Conservation (phyloP, 352 stramenopile species). For the Plasmopara viticola region DNA sequence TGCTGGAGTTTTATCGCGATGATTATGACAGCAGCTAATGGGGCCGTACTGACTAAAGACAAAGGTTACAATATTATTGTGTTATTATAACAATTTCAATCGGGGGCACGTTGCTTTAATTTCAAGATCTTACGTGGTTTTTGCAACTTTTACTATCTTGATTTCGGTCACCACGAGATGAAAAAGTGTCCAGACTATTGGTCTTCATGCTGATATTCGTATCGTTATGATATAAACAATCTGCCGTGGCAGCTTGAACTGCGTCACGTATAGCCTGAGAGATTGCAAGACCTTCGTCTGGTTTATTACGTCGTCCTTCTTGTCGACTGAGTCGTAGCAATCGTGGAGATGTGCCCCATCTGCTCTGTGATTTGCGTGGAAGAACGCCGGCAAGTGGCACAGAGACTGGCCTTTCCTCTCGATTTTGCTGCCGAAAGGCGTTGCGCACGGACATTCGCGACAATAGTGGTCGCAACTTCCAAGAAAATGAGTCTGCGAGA, state of each 20-base stretch:
- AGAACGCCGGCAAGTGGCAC: too few species aligned
- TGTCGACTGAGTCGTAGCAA: slow-evolving; percentile 37
- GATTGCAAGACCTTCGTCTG: slow-evolving; percentile 1
- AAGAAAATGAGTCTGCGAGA: slow-evolving; percentile 24
- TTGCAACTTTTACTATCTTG: too few species aligned
- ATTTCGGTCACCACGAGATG: too few species aligned
- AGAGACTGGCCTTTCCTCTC: slow-evolving; percentile 6
- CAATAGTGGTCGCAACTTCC: slow-evolving; percentile 40
- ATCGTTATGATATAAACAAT: slow-evolving; percentile 10
- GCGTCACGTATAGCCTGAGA: slow-evolving; percentile 3
- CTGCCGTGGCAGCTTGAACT: slow-evolving; percentile 16
- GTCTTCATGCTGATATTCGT: too few species aligned
- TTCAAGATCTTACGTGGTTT: background rate
- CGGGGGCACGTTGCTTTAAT: too few species aligned
- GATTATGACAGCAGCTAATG: background rate
- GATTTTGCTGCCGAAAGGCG: slow-evolving; percentile 34
- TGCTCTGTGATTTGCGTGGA: background rate
- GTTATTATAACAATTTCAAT: too few species aligned
- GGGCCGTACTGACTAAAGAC: too few species aligned
- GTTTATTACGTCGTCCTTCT: slow-evolving; percentile 13
- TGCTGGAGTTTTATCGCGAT: slow-evolving; percentile 50
- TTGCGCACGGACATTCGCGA: slow-evolving; percentile 49
- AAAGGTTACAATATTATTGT: too few species aligned
- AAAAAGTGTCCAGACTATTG: too few species aligned
- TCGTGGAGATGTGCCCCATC: slow-evolving; percentile 36